phyloP scores from a whole-genome alignment of 495 filamentous ascomycete species.

The Copromyces sp. region DNA sequence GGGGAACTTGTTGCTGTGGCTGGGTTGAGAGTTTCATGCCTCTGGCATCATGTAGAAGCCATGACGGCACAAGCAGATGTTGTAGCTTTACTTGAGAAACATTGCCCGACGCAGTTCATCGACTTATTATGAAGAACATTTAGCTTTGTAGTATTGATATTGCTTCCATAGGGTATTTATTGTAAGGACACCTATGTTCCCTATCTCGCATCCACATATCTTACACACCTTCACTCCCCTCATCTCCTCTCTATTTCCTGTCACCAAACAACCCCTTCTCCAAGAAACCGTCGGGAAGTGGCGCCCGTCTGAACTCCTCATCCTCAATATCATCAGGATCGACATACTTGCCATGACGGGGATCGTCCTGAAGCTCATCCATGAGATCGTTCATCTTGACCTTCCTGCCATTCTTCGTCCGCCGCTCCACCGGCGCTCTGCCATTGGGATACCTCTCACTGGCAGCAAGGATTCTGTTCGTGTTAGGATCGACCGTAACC shows the following conservation, averaged over 20 bases:
- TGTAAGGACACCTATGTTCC: neutral
- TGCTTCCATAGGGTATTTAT: neutral
- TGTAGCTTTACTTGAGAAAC: neutral
- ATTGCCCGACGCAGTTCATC: neutral
- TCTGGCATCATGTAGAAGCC: neutral
- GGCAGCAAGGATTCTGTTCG: constrained; percentile 22
- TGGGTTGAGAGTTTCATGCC: neutral
- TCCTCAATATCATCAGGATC: constrained; percentile 16
- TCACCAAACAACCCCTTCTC: neutral
- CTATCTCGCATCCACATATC: neutral
- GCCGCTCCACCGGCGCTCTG: constrained; percentile 27
- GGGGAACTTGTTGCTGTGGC: neutral
- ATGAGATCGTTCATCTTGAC: constrained; percentile 36
- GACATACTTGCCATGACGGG: constrained; percentile 2
- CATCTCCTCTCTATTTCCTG: neutral
- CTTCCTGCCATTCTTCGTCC: constrained; percentile 43
- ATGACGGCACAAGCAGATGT: neutral
- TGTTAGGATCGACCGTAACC: constrained; percentile 19
- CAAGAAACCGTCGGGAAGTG: neutral
- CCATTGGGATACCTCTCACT: constrained; percentile 16
- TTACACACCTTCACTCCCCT: neutral
- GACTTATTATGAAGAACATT: neutral
- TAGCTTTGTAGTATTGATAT: neutral
- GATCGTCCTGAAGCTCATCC: constrained; percentile 25
- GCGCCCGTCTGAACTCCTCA: neutral